A percentile compares a stretch with the other conserved stretches of the same genome.
Evolutionary conservation across 2,329 filamentous ascomycete species (phyloP).

Genomic region (Microcyclospora tardicrescens): DNA sequence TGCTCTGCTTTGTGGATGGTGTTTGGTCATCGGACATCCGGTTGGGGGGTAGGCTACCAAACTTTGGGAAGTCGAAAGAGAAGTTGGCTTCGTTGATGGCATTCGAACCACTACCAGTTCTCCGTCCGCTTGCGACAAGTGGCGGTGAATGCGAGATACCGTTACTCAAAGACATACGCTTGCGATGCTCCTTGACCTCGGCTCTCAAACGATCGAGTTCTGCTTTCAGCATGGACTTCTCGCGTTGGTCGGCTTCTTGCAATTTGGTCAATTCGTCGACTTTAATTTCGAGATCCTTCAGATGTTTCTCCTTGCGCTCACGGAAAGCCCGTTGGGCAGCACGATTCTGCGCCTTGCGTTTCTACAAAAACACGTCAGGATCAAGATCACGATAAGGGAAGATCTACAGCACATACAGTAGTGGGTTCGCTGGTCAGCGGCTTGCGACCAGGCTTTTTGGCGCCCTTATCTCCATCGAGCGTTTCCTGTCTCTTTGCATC

Average conservation of each 20-base stretch:
- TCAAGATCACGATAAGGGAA: background rate
- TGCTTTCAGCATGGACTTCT: conserved; percentile 72
- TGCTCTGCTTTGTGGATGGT: background rate
- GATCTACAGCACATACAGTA: conserved; percentile 53
- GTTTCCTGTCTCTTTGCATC: conserved; percentile 69
- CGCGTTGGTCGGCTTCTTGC: conserved; percentile 68
- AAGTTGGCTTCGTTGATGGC: conserved; percentile 48
- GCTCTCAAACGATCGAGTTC: conserved; percentile 77
- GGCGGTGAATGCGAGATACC: conserved; percentile 38
- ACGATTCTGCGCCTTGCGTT: conserved; percentile 90
- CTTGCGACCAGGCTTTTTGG: conserved; percentile 95
- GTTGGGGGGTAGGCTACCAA: conserved; percentile 56
- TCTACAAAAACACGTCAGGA: conserved; percentile 39
- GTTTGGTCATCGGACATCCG: conserved; percentile 32
- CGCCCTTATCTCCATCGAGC: conserved; percentile 66
- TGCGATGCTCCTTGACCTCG: conserved; percentile 83
- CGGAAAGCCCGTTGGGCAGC: conserved; percentile 87
- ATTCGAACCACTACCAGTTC: conserved; percentile 13
- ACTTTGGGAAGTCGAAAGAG: conserved; percentile 91
- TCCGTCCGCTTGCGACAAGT: conserved; percentile 22
- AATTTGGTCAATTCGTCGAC: conserved; percentile 59
- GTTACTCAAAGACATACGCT: conserved; percentile 55
- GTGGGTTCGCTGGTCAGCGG: conserved; percentile 90
- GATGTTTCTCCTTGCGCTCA: conserved; percentile 84
- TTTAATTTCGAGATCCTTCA: conserved; percentile 69